Base-by-base conservation (phyloP, 352 stramenopile genomes). In the Pythium utonaiense region DNA sequence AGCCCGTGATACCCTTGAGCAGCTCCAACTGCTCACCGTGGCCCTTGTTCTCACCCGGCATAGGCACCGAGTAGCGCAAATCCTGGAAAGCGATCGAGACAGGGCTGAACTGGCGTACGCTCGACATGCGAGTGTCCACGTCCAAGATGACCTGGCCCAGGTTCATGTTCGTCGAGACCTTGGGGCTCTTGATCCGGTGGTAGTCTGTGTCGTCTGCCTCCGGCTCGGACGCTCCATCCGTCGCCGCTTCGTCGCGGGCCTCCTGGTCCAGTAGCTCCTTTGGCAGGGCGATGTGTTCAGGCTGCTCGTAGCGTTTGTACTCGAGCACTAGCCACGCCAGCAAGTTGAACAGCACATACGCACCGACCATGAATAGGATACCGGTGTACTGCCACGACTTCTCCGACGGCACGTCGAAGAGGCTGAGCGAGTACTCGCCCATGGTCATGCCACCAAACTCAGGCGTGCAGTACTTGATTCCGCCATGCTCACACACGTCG, bases 1-100 rank as follows among this genome's bases (percentile, higher is more conserved):
- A 80, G 4, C 80, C 83, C 8, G 17, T 72, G 56, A 95, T 74
- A 0, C 73, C 64, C 40, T 76, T 73, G 10, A 95, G 73, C 24
- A 94, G 41, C 12, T 79, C 67, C 14, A 80, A n/a, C 13, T 21
- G 9, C 13, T 21, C 36, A 82, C 63, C 14, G 62, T 62, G 76
- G 6, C 47, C 56, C 19, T 64, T 36, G 17, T 74, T 69, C 3
- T 58, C 53, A 40, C 65, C 52, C 3, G 64, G 70, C 13, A 67
- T 38, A 0, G 64, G 40, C 1, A 86, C 70, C 1, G 60, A 71
- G 67, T 86, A 86, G 52, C 60, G 70, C 27, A 83, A 42, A 41
- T 80, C 55, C 44, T 66, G 54, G 57, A 83, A 80, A 0, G 66
- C 64, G 3, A 83, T 36, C 1, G 69, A 78, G 10, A 79, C 60